Conservation (phyloP, 495 filamentous ascomycete species). For the Penicillium soppii region DNA sequence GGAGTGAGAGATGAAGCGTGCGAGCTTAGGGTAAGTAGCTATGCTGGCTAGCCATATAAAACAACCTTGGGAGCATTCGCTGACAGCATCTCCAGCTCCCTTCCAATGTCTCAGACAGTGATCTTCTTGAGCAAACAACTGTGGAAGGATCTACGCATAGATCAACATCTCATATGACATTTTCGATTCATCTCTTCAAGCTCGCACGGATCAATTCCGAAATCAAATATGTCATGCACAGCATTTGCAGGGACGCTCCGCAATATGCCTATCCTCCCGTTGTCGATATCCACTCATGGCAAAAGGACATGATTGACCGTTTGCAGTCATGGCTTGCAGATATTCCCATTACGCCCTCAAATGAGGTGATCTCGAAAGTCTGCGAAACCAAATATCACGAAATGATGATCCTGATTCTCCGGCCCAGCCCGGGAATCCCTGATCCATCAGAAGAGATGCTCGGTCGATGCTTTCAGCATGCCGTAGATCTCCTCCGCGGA, state of each 20-base stretch:
- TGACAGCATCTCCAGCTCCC: conserved; percentile 25
- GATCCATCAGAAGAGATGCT: conserved; percentile 37
- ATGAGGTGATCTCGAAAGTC: conserved; percentile 20
- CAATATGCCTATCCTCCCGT: conserved; percentile 40
- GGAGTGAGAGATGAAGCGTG: conserved; percentile 51
- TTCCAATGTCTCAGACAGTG: conserved; percentile 28
- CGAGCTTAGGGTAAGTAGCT: conserved; percentile 39
- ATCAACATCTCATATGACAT: conserved; percentile 37
- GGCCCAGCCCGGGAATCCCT: conserved; percentile 43
- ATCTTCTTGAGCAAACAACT: conserved; percentile 12
- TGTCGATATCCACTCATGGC: conserved; percentile 39
- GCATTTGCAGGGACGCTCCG: conserved; percentile 37
- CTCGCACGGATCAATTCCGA: conserved; percentile 45
- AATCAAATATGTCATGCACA: conserved; percentile 51
- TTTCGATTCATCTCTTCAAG: conserved; percentile 44
- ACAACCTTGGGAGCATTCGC: neutral
- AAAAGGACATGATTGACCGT: conserved; percentile 34
- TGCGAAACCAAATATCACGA: conserved; percentile 44
- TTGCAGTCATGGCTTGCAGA: conserved; percentile 32
- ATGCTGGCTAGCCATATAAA: neutral
- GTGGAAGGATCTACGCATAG: neutral
- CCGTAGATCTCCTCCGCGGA: conserved; percentile 30
- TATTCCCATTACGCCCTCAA: conserved; percentile 23
- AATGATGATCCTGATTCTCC: conserved; percentile 41
- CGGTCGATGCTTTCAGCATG: conserved; percentile 36